Percentiles rank a stretch among this genome's conserved stretches.
These are phyloP conservation scores for Phytophthora quininea DNA, from an alignment of 352 stramenopile species.

Conservation along the genomic window DNA sequence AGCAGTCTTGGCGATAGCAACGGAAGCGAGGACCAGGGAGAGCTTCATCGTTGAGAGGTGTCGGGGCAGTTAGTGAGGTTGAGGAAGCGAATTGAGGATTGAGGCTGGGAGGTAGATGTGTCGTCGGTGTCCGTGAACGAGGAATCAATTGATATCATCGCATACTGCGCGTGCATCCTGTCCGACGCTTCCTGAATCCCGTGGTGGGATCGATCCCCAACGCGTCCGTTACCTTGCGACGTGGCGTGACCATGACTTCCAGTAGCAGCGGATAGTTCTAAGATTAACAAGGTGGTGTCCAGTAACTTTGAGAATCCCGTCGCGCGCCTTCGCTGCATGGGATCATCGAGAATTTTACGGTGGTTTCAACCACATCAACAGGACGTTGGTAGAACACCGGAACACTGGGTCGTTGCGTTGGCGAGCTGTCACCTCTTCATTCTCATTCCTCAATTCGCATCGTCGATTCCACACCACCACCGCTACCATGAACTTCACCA, in stretches of 20 bases:
- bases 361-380: neutral
- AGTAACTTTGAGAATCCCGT: too few relatives aligned
- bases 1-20: constrained; percentile 6
- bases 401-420: neutral
- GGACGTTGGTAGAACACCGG: neutral
- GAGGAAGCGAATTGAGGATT: constrained; percentile 23
- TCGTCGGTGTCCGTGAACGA: neutral
- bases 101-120: neutral
- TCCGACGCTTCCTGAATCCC: neutral
- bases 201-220: neutral
- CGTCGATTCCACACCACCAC: neutral
- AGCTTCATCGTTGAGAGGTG: constrained; percentile 27
- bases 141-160: neutral
- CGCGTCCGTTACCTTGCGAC: neutral
- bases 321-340: too few relatives aligned
- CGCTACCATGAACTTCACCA: neutral
- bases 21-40: constrained; percentile 20
- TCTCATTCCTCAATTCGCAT: neutral
- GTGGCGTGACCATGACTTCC: too few relatives aligned
- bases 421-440: neutral
- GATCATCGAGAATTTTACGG: neutral
- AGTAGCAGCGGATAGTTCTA: too few relatives aligned
- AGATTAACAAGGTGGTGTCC: too few relatives aligned
- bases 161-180: neutral
- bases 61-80: constrained; percentile 1